Evolutionary conservation across 306 rosid genomes (phyloP).

Genomic region (Ceratonia siliqua): DNA sequence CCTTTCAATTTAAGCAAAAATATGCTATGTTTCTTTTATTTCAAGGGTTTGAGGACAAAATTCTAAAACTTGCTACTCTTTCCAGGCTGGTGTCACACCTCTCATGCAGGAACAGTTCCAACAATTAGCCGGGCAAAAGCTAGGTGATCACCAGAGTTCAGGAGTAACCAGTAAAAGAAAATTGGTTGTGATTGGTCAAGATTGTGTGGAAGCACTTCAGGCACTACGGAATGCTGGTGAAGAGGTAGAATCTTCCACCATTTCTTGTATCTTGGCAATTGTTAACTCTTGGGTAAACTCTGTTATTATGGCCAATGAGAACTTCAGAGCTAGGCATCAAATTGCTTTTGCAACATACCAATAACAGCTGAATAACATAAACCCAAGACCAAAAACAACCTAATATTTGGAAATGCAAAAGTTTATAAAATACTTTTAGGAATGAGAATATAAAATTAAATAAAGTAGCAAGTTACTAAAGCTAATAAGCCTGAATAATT

Average conservation of each 20-base stretch:
- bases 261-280: not conserved
- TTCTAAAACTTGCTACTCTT: constrained; percentile 11
- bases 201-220: constrained; percentile 86
- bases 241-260: constrained; percentile 58
- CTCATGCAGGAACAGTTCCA: constrained; percentile 81
- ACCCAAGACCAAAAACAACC: too few species aligned
- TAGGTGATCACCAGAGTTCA: constrained; percentile 39
- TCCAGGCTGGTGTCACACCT: constrained; percentile 87
- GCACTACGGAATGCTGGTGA: constrained; percentile 75
- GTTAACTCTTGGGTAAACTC: not conserved
- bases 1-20: not conserved
- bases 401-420: too few species aligned
- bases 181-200: constrained; percentile 85
- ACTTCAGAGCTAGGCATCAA: not conserved
- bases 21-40: not conserved
- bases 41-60: not conserved
- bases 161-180: constrained; percentile 61
- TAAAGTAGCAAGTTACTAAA: too few species aligned
- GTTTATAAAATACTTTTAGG: too few species aligned
- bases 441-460: too few species aligned
- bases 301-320: not conserved
- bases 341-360: not conserved
- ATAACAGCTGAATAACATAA: too few species aligned
- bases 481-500: too few species aligned
- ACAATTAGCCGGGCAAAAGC: constrained; percentile 69